phyloP scores from a whole-genome alignment of 192 early-diverging fungal species.

The Backusella luteola region DNA sequence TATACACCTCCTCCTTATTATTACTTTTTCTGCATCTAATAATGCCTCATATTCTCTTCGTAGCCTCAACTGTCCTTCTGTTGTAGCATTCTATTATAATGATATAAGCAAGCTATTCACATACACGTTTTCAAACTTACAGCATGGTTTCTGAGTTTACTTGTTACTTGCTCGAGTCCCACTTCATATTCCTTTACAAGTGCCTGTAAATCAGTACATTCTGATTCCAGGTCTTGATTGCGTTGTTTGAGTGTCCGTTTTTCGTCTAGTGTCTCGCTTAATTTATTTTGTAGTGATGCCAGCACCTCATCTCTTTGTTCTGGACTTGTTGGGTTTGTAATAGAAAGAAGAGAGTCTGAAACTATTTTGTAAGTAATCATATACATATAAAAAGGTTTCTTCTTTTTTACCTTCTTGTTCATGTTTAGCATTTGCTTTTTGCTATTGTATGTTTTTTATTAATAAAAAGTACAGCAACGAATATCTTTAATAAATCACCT shows the following conservation, averaged over 20 bases:
- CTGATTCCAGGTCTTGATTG: slow-evolving; percentile 23
- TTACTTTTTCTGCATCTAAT: slow-evolving; percentile 35
- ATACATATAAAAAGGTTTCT: background rate
- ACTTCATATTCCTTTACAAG: slow-evolving; percentile 31
- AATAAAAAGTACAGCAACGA: background rate
- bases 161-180: slow-evolving; percentile 22
- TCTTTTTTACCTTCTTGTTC: background rate
- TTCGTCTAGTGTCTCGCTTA: background rate
- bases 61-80: slow-evolving; percentile 21
- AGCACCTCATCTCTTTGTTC: slow-evolving; percentile 15
- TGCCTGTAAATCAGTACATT: slow-evolving; percentile 16
- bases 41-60: slow-evolving; percentile 37
- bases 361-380: background rate
- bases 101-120: background rate
- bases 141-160: slow-evolving; percentile 16
- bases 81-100: slow-evolving; percentile 17
- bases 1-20: background rate
- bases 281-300: slow-evolving; percentile 4
- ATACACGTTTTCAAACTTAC: background rate
- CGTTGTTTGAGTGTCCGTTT: background rate
- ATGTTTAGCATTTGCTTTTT: slow-evolving; percentile 10
- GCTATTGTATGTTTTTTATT: background rate
- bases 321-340: background rate
- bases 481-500: slow-evolving; percentile 18
- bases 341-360: background rate